Evolutionary conservation across 352 stramenopile species (phyloP), one percentile per base, ranked within the genome.

Genomic region (Pilasporangium apinafurcum): DNA sequence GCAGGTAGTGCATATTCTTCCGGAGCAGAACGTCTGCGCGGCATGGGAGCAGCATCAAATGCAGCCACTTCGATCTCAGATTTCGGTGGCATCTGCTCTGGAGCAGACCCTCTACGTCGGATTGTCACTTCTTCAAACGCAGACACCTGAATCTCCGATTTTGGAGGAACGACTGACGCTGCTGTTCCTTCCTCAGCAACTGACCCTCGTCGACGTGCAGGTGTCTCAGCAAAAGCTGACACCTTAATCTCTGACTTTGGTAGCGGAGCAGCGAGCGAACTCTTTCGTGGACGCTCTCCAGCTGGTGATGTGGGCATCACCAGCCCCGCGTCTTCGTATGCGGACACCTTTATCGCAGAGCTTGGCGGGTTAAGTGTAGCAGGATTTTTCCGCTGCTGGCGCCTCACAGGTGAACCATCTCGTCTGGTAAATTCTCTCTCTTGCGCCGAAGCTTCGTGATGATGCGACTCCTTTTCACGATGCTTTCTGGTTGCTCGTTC

Each of bases 171-270:
- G 40, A 4, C n/a, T 21, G 14, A 30, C 21, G 4, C 40, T 16
- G 13, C 8, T 17, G 26, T 20, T 9, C 34, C 33, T 10, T 53
- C 39, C 1, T 26, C 51, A 8, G 28, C 22, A 3, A 34, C 37
- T 0, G 51, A 54, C 28, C 37, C 48, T 8, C 53, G 48, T 18
- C 53, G 53, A 30, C 53, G 49, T 8, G 48, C 48, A 10, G 62
- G 27, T 4, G 55, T 22, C 7, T 63, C 37, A 28, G 62, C 47
- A 26, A 71, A 68, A 1, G 65, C 61, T 5, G 59, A 62, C 8
- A 68, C 44, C 32, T 77, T 54, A 20, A 77, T 77, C 33, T 77
- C 58, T 39, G 65, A 77, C 37, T 64, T 67, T 0, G 72, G 68
- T n/a, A 66, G 72, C 5, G 52, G 40, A 6, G 41, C 55, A 5